These are phyloP conservation scores for Citropsis articulata DNA, from an alignment of 345 rosid species.

Conservation along the genomic window DNA sequence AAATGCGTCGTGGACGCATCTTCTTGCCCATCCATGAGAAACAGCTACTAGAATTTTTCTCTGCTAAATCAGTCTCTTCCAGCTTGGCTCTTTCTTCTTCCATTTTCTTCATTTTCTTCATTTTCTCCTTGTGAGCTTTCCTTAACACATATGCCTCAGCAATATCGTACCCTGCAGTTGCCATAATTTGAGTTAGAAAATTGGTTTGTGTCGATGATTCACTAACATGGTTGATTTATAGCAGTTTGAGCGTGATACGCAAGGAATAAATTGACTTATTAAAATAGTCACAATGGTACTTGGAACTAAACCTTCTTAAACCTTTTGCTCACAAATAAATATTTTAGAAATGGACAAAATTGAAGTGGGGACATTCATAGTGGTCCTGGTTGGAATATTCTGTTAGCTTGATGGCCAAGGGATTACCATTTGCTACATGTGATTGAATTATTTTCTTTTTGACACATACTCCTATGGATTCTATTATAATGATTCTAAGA, in stretches of 20 bases:
- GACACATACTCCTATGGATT: background rate
- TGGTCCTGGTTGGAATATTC: background rate
- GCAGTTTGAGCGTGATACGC: background rate
- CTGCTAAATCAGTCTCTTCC: background rate
- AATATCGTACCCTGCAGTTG: background rate
- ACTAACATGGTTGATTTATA: background rate
- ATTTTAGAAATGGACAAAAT: background rate
- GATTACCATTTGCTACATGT: background rate
- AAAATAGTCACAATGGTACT: background rate
- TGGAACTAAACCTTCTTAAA: background rate
- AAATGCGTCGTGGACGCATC: constrained; percentile 10
- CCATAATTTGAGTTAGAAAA: background rate
- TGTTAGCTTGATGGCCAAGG: background rate
- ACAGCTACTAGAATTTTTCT: constrained; percentile 15
- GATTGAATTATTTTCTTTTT: background rate
- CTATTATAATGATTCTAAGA: no score
- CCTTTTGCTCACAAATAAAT: background rate
- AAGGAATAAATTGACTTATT: background rate
- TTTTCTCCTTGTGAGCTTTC: constrained; percentile 22
- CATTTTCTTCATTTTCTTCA: constrained; percentile 22
- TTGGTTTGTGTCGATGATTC: background rate
- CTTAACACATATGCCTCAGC: constrained; percentile 33
- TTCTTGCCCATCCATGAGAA: constrained; percentile 16
- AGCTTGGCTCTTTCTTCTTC: constrained; percentile 20
- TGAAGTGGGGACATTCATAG: background rate